Evolutionary conservation across 208 protist species (phyloP).

Genomic region (Porcisia hertigi): DNA sequence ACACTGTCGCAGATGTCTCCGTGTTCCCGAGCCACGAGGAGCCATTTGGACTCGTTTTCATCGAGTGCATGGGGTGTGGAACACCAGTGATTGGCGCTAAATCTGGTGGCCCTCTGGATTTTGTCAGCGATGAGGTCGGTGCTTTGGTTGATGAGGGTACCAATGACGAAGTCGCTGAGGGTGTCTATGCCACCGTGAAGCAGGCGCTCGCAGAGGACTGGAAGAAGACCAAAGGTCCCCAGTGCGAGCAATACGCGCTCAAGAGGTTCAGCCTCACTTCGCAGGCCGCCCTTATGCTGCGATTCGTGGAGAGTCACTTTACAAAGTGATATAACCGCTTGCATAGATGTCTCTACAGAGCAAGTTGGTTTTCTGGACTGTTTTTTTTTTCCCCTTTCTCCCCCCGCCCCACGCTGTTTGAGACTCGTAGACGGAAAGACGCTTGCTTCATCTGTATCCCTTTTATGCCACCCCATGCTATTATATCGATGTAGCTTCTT

Average conservation of each 20-base stretch:
- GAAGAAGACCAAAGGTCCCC: slow-evolving; percentile 68
- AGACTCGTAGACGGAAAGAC: background rate
- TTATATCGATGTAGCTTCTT: background rate
- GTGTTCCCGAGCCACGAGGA: slow-evolving; percentile 83
- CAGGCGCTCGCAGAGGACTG: slow-evolving; percentile 68
- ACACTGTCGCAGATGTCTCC: slow-evolving; percentile 57
- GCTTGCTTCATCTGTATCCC: slow-evolving; percentile 3
- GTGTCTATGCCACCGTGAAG: slow-evolving; percentile 51
- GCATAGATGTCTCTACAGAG: background rate
- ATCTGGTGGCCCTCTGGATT: slow-evolving; percentile 79
- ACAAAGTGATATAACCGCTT: slow-evolving; percentile 6
- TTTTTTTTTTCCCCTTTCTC: background rate
- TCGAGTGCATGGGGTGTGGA: slow-evolving; percentile 83
- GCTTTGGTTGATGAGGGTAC: slow-evolving; percentile 66
- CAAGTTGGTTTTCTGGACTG: background rate
- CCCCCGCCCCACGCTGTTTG: background rate
- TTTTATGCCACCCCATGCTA: background rate
- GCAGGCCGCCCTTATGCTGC: slow-evolving; percentile 57
- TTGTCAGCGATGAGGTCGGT: slow-evolving; percentile 70
- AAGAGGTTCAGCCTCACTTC: slow-evolving; percentile 57
- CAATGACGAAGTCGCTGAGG: slow-evolving; percentile 48
- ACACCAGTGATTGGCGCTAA: slow-evolving; percentile 79
- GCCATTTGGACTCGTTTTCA: slow-evolving; percentile 80
- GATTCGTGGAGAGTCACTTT: slow-evolving; percentile 54
- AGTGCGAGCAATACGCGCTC: slow-evolving; percentile 56